Percentiles rank a stretch among this genome's conserved stretches.
phyloP scores from a whole-genome alignment of 2,329 filamentous ascomycete genomes.

The Beauveria pseudobassiana region DNA sequence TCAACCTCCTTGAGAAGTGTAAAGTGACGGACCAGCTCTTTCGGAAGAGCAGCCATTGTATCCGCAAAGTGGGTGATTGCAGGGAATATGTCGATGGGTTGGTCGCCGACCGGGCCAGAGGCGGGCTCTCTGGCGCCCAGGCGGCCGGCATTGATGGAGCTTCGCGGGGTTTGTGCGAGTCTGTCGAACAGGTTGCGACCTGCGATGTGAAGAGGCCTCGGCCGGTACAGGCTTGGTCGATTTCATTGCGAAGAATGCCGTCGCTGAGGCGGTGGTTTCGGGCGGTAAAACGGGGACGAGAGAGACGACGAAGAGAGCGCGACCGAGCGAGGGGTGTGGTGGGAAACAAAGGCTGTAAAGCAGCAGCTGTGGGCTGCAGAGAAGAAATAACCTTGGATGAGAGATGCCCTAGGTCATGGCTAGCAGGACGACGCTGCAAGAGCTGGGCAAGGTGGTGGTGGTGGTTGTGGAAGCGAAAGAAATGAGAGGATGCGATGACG shows the following conservation, averaged over 20 bases:
- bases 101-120: conserved; percentile 39
- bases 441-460: not conserved
- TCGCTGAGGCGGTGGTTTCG: conserved; percentile 8
- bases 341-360: not conserved
- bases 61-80: conserved; percentile 76
- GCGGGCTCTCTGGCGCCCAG: conserved; percentile 37
- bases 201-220: conserved; percentile 42
- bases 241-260: conserved; percentile 38
- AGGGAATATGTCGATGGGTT: conserved; percentile 60
- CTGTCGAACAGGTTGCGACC: conserved; percentile 58
- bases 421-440: conserved; percentile 4
- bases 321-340: conserved; percentile 13
- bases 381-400: conserved; percentile 13
- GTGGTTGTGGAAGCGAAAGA: conserved; percentile 4
- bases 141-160: conserved; percentile 40
- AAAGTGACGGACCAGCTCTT: conserved; percentile 92
- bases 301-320: not conserved
- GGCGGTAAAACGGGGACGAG: conserved; percentile 7
- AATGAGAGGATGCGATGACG: conserved; percentile 10
- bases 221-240: conserved; percentile 41
- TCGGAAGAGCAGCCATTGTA: conserved; percentile 82
- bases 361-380: not conserved
- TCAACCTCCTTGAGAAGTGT: conserved; percentile 96
- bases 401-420: conserved; percentile 16
- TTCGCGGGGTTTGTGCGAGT: conserved; percentile 57